phyloP scores from a whole-genome alignment of 257 asterid genomes.

The Solanum bukasovii region DNA sequence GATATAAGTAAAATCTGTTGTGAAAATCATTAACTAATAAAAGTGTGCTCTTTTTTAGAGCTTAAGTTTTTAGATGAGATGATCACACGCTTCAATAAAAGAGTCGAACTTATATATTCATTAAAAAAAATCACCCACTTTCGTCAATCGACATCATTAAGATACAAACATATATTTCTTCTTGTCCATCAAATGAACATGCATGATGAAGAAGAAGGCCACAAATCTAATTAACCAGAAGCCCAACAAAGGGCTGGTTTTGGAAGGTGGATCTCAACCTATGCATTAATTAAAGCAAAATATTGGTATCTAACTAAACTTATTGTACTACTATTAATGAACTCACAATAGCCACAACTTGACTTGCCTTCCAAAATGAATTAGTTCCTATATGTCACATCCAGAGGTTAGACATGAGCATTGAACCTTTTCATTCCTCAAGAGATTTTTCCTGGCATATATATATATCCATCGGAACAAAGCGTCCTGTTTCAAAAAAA shows the following conservation, averaged over 20 bases:
- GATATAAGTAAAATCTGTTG: too few species aligned
- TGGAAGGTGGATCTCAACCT: background rate
- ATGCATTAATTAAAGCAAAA: background rate
- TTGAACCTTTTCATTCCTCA: background rate
- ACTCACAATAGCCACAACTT: slow-evolving; percentile 1
- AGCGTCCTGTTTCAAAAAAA: background rate
- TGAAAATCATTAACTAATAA: background rate
- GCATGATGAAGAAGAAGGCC: background rate
- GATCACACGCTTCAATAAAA: background rate
- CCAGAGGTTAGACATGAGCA: background rate
- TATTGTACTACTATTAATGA: background rate
- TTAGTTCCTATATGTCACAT: background rate
- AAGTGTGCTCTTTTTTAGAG: background rate
- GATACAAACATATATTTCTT: background rate
- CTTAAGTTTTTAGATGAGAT: background rate
- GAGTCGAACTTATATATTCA: background rate
- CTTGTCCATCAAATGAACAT: background rate
- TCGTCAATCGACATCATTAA: background rate
- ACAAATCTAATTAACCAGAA: background rate
- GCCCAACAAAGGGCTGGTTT: background rate
- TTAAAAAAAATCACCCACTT: background rate
- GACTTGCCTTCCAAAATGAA: background rate
- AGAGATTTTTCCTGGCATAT: background rate
- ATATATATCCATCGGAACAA: background rate
- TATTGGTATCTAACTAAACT: background rate